Evolutionary conservation across 108 stramenopile species (phyloP).

Genomic region (Phaeodactylum tricornutum): DNA sequence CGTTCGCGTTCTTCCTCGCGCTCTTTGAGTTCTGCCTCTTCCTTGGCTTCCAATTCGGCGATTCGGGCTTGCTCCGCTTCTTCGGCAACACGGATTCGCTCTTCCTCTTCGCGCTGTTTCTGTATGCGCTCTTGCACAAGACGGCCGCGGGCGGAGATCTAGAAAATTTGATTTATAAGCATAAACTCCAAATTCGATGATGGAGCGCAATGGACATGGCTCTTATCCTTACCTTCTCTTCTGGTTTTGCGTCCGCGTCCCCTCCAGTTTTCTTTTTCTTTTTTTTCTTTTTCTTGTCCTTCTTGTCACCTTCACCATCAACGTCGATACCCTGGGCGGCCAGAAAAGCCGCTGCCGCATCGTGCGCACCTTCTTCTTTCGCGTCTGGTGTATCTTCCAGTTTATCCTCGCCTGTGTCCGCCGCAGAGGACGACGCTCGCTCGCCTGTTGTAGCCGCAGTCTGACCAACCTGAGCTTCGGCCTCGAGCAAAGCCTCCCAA

Average conservation of each 20-base stretch:
- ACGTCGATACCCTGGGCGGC: conserved; percentile 58
- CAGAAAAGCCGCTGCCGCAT: conserved; percentile 81
- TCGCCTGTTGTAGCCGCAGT: neutral
- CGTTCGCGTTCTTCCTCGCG: conserved; percentile 67
- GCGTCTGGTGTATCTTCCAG: conserved; percentile 5
- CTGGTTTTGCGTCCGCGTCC: conserved; percentile 32
- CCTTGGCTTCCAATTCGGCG: conserved; percentile 59
- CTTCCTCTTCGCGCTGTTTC: conserved; percentile 82
- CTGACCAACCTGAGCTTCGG: conserved; percentile 5
- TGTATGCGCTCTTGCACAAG: conserved; percentile 80
- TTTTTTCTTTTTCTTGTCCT: conserved; percentile 58
- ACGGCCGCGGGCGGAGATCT: conserved; percentile 72
- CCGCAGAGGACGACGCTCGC: conserved; percentile 6
- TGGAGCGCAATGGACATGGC: conserved; percentile 1
- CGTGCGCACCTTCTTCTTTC: conserved; percentile 14
- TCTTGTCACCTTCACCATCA: conserved; percentile 33
- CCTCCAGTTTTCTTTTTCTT: conserved; percentile 79
- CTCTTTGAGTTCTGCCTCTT: conserved; percentile 49
- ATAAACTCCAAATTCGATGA: neutral
- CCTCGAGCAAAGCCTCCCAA: conserved; percentile 12
- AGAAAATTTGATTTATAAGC: conserved; percentile 2
- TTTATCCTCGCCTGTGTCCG: conserved; percentile 17
- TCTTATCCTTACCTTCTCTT: conserved; percentile 25
- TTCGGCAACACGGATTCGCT: conserved; percentile 50
- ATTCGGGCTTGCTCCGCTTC: conserved; percentile 68